These are phyloP conservation scores for Chenopodium berlandieri DNA, from an alignment of 148 eudicot species.

Conservation along the genomic window DNA sequence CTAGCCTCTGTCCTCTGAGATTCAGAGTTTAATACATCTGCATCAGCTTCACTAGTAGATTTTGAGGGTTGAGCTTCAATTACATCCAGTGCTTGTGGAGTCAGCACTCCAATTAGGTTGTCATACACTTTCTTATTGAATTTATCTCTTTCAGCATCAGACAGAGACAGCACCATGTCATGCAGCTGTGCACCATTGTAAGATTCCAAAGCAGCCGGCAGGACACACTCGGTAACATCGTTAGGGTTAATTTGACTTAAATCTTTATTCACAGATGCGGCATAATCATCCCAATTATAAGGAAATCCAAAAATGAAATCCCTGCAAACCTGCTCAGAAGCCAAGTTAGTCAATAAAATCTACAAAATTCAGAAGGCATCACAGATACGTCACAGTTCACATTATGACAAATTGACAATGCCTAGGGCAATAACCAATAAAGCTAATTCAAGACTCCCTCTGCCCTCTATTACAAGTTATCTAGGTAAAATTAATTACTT, in stretches of 20 bases:
- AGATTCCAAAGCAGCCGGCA: constrained; percentile 21
- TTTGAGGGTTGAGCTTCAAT: constrained; percentile 1
- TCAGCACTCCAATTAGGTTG: constrained; percentile 1
- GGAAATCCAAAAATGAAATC: constrained; percentile 60
- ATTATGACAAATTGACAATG: background rate
- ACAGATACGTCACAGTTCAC: background rate
- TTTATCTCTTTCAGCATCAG: constrained; percentile 22
- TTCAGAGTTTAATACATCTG: background rate
- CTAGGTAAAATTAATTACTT: too few species aligned
- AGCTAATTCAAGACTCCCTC: background rate
- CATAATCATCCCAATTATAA: constrained; percentile 50
- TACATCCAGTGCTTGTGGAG: constrained; percentile 2
- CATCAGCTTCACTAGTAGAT: background rate
- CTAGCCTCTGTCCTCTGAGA: background rate
- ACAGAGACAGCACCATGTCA: constrained; percentile 21
- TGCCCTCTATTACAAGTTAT: background rate
- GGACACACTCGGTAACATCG: background rate
- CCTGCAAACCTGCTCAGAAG: constrained; percentile 42
- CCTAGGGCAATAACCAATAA: background rate
- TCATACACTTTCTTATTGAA: constrained; percentile 12
- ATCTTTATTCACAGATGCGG: constrained; percentile 34
- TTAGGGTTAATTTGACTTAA: constrained; percentile 11
- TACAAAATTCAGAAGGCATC: background rate
- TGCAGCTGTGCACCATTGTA: constrained; percentile 32
- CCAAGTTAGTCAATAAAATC: background rate